Percentiles rank a stretch among this genome's conserved stretches.
These are phyloP conservation scores for Picochlorum costavermella DNA, from an alignment of 139 green algal species.

Conservation along the genomic window DNA sequence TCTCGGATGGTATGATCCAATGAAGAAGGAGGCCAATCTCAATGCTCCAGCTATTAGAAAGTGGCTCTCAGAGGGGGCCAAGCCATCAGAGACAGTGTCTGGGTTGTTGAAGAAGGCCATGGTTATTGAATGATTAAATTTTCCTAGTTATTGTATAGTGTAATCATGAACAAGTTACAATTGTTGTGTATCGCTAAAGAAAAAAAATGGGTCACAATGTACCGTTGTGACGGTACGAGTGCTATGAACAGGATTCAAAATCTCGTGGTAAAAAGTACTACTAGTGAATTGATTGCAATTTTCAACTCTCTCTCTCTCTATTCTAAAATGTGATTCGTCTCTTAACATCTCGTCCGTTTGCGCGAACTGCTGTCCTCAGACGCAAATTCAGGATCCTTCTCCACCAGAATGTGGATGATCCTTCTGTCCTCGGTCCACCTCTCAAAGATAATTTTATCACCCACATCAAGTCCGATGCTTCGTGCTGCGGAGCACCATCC, in stretches of 20 bases:
- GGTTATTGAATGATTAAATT: slow-evolving; percentile 29
- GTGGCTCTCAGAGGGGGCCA: slow-evolving; percentile 76
- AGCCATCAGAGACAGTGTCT: slow-evolving; percentile 78
- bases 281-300: no score
- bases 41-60: slow-evolving; percentile 92
- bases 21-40: slow-evolving; percentile 84
- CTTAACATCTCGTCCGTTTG: no score
- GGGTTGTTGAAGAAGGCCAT: slow-evolving; percentile 75
- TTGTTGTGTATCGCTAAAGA: no score
- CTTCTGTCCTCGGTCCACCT: slow-evolving; percentile 3
- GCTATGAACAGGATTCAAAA: no score
- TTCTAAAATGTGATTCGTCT: no score
- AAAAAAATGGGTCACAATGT: no score
- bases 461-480: not conserved
- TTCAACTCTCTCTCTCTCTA: no score
- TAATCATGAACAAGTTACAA: not conserved
- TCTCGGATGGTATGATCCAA: slow-evolving; percentile 80
- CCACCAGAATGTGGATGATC: not conserved
- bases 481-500: not conserved
- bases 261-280: no score
- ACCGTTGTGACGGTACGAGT: no score
- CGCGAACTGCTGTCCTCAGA: no score
- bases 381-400: not conserved
- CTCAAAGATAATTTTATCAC: not conserved
- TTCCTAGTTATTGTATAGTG: not conserved